Conservation (phyloP, 2,329 filamentous ascomycete species). For the Penicillium sp. region DNA sequence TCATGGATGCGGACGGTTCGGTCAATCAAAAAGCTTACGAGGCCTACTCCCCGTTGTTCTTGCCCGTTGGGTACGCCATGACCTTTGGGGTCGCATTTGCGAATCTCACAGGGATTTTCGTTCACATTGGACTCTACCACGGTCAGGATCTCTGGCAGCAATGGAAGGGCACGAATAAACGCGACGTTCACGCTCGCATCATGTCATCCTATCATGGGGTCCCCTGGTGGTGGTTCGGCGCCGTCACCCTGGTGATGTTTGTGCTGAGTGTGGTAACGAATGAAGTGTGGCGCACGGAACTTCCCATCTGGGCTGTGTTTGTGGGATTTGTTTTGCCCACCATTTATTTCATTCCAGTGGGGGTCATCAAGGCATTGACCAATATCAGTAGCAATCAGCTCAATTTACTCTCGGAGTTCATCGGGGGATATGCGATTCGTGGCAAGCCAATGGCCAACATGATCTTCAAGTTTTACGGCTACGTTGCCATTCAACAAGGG, state of each 20-base stretch:
- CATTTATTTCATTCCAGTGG: conserved; percentile 44
- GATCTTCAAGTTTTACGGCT: conserved; percentile 68
- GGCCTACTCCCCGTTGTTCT: conserved; percentile 59
- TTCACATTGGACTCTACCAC: conserved; percentile 36
- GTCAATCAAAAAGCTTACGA: conserved; percentile 58
- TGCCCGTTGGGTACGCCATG: conserved; percentile 54
- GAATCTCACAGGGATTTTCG: conserved; percentile 54
- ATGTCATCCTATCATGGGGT: conserved; percentile 38
- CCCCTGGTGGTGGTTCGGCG: conserved; percentile 44
- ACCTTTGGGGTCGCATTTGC: conserved; percentile 60
- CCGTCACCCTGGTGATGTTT: conserved; percentile 35
- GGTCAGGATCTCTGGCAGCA: conserved; percentile 33
- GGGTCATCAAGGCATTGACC: conserved; percentile 45
- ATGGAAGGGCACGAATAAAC: conserved; percentile 29
- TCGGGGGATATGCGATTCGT: conserved; percentile 45
- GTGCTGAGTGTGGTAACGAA: conserved; percentile 34
- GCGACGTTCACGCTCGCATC: conserved; percentile 41
- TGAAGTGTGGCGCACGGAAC: conserved; percentile 41
- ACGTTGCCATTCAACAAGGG: conserved; percentile 60
- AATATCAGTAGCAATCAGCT: conserved; percentile 46
- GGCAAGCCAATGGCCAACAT: conserved; percentile 46
- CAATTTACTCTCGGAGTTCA: conserved; percentile 45
- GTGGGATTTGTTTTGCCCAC: conserved; percentile 42
- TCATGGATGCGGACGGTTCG: conserved; percentile 50
- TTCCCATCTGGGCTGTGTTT: conserved; percentile 44